Base-by-base conservation (phyloP, 495 filamentous ascomycete genomes). In the Aspergillus asperescens region DNA sequence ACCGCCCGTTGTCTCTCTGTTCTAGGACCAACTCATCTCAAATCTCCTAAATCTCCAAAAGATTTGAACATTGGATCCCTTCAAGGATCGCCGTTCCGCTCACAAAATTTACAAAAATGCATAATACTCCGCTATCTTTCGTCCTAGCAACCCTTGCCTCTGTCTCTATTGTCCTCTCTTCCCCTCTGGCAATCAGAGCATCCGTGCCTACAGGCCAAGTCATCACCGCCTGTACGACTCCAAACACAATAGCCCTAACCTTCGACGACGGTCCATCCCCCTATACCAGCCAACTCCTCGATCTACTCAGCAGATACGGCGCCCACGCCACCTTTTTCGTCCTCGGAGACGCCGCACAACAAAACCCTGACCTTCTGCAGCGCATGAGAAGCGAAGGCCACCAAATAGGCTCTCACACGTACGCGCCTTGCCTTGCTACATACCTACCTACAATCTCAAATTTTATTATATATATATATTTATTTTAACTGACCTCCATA, bases 401-500 rank as follows among this genome's bases (percentile, higher is more conserved):
- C 61, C 88, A 90, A 59, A 70, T 92, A 38, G 88, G 79, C 4
- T 84, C 81, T 50, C 88, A 93, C 59, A 90, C 87, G 34, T 93
- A 82, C 20, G 61, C 60, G 34, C 39, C 19, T 32, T 13, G 42
- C 28, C 29, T 27, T 18, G 35, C 35, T 15, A 18, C 18, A n/a
- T n/a, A n/a, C n/a, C n/a, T n/a, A n/a, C n/a, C n/a, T n/a, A n/a
- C n/a, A n/a, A n/a, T n/a, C n/a, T n/a, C n/a, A n/a, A n/a, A n/a
- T n/a, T n/a, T n/a, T n/a, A n/a, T n/a, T n/a, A n/a, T n/a, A n/a
- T n/a, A n/a, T n/a, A n/a, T n/a, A n/a, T n/a, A n/a, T n/a, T n/a
- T n/a, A n/a, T n/a, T n/a, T n/a, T 16, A 35, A 34, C 42, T 47
- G 9, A 45, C 31, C 31, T 45, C 12, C 18, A n/a, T 4, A 15